Percentiles rank a stretch among this genome's conserved stretches.
These are phyloP conservation scores for Morella rubra DNA, from an alignment of 306 rosid species.

Conservation along the genomic window DNA sequence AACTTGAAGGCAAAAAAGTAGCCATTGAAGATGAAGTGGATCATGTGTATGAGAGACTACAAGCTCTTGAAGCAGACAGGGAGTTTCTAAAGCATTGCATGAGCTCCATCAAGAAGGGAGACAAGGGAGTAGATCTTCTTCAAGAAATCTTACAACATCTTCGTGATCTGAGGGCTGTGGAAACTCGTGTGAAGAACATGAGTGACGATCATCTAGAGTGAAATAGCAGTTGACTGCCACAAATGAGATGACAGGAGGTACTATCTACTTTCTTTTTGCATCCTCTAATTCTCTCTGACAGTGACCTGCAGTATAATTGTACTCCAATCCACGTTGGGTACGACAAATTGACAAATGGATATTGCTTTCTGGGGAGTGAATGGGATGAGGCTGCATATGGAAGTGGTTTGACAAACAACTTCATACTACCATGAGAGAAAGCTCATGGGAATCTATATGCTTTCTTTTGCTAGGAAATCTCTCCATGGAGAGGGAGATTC, in stretches of 20 bases:
- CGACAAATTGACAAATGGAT: constrained; percentile 27
- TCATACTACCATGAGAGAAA: constrained; percentile 11
- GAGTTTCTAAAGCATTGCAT: constrained; percentile 67
- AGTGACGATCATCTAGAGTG: constrained; percentile 34
- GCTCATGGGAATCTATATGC: neutral
- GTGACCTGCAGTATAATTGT: neutral
- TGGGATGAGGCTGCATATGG: constrained; percentile 24
- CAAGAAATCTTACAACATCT: constrained; percentile 74
- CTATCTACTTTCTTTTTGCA: neutral
- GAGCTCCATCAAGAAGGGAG: constrained; percentile 66
- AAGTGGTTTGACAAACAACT: constrained; percentile 15
- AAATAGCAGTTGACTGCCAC: constrained; percentile 27
- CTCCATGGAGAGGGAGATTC: constrained; percentile 35
- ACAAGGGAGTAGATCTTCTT: constrained; percentile 64
- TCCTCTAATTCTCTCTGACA: constrained; percentile 6
- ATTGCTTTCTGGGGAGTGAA: constrained; percentile 20
- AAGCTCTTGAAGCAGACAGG: constrained; percentile 72
- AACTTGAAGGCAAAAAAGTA: constrained; percentile 40
- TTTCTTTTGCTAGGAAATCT: constrained; percentile 5
- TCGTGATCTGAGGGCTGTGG: constrained; percentile 64
- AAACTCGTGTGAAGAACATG: constrained; percentile 40
- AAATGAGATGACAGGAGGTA: constrained; percentile 27
- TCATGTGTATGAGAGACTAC: constrained; percentile 68
- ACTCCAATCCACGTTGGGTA: neutral
- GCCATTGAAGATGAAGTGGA: constrained; percentile 72